A percentile compares a stretch with the other conserved stretches of the same genome.
Conservation (phyloP, 176 grass and related monocot genomes). For the Zea luxurians region DNA sequence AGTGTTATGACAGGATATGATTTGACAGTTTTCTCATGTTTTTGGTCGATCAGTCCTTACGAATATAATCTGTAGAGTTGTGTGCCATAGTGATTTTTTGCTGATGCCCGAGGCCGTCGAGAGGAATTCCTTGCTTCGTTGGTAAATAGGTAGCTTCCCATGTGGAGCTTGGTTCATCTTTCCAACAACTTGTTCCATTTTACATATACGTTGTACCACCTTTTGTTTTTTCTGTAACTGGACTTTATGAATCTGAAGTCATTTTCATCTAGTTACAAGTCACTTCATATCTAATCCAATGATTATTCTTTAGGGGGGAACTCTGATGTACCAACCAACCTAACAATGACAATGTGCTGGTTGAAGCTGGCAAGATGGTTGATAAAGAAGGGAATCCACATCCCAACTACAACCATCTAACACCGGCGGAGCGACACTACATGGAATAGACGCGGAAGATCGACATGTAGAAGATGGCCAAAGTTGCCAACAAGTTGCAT, state of each 20-base stretch:
- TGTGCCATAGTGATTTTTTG: neutral
- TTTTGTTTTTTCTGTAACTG: neutral
- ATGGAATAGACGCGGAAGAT: too few relatives aligned
- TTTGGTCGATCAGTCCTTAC: neutral
- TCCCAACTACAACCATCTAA: too few relatives aligned
- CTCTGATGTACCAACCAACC: slow-evolving; percentile 48
- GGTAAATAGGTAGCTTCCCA: neutral
- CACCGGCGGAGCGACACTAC: too few relatives aligned
- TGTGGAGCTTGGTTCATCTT: neutral
- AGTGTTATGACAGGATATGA: neutral
- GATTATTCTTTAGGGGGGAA: slow-evolving; percentile 45
- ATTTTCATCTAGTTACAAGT: neutral
- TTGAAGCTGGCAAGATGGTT: too few relatives aligned
- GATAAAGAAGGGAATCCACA: too few relatives aligned
- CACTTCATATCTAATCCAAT: neutral
- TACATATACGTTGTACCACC: neutral
- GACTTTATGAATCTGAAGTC: slow-evolving; percentile 17
- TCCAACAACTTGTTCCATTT: neutral
- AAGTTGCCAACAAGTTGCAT: too few relatives aligned
- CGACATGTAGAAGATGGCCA: too few relatives aligned
- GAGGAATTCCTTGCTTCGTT: neutral
- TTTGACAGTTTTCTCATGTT: neutral
- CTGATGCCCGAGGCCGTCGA: neutral
- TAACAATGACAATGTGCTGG: neutral
- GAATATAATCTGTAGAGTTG: neutral